phyloP scores from a whole-genome alignment of 164 flowering plant genomes.

The Vitis amurensis region DNA sequence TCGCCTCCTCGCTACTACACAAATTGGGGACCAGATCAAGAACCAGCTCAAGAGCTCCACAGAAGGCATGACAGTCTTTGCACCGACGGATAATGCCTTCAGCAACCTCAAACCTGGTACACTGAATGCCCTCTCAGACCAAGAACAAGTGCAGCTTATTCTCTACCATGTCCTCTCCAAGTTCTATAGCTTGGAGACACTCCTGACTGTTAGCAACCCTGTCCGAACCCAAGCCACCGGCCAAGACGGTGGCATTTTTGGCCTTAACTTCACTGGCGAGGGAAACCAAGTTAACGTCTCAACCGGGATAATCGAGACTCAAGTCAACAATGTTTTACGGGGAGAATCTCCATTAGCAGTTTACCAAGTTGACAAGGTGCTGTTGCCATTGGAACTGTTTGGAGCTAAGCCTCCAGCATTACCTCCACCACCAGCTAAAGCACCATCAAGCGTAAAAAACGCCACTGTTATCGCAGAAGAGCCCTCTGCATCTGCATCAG shows the following conservation, averaged over 20 bases:
- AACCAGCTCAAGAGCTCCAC: slow-evolving; percentile 70
- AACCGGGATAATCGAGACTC: slow-evolving; percentile 47
- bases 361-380: slow-evolving; percentile 71
- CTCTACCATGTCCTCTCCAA: slow-evolving; percentile 69
- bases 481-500: slow-evolving; percentile 5
- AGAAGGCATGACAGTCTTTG: slow-evolving; percentile 79
- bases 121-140: slow-evolving; percentile 44
- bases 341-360: slow-evolving; percentile 60
- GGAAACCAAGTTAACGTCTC: slow-evolving; percentile 67
- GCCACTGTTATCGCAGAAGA: slow-evolving; percentile 2
- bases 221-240: slow-evolving; percentile 66
- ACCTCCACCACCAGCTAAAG: slow-evolving; percentile 29
- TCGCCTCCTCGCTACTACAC: slow-evolving; percentile 51
- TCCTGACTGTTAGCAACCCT: slow-evolving; percentile 70
- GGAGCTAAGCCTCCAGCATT: slow-evolving; percentile 41
- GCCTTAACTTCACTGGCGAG: slow-evolving; percentile 53
- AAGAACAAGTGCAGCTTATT: slow-evolving; percentile 59
- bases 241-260: slow-evolving; percentile 33
- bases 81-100: slow-evolving; percentile 95
- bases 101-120: slow-evolving; percentile 60
- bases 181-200: slow-evolving; percentile 41
- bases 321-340: slow-evolving; percentile 49
- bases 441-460: background rate
- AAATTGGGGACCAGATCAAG: slow-evolving; percentile 44
- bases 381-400: slow-evolving; percentile 57